Evolutionary conservation across 352 stramenopile genomes (phyloP), one percentile per base, ranked within the genome.

Genomic region (Albugo laibachii): DNA sequence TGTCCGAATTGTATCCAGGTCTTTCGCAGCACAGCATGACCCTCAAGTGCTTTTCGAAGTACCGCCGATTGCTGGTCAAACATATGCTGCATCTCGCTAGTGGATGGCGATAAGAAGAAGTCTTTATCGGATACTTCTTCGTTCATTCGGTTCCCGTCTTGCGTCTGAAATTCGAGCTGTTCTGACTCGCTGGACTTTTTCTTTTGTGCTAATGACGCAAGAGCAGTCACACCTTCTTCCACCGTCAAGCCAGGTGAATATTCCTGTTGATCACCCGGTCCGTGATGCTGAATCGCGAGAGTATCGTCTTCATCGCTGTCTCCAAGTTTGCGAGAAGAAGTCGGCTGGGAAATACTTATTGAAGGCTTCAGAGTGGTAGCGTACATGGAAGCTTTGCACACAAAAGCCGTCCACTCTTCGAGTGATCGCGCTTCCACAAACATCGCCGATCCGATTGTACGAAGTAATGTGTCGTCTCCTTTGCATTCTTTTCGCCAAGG

Each of bases 21-120:
- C 39, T 69, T 64, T 45, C 86, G 72, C 14, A 91, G 53, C 34
- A 74, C 74, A 8, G 72, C 64, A 50, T 91, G 78, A 18, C 70
- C 64, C 52, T 84, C 68, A 54, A 91, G 62, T 15, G 78, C 67
- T 34, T 57, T 66, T 14, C 78, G 72, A 2, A 91, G 61, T 14
- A 84, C 34, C 13, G 58, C 64, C 4, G 78, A 85, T 40, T 91
- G 78, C 54, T 91, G 78, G 19, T 85, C 63, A 54, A 91, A 85
- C 78, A 91, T 86, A 53, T 83, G 70, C 58, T 91, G 68, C 74
- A 91, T 85, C 55, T 91, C 78, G 42, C 68, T 84, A 11, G 58
- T 82, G 20, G 78, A 91, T n/a, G 74, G 75, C 27, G 72, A 85
- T 13, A 91, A 57, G 38, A 89, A 85, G 48, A 83, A 74, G 39